Conservation (phyloP, 108 stramenopile species). For the Nannochloropsis granulata region DNA sequence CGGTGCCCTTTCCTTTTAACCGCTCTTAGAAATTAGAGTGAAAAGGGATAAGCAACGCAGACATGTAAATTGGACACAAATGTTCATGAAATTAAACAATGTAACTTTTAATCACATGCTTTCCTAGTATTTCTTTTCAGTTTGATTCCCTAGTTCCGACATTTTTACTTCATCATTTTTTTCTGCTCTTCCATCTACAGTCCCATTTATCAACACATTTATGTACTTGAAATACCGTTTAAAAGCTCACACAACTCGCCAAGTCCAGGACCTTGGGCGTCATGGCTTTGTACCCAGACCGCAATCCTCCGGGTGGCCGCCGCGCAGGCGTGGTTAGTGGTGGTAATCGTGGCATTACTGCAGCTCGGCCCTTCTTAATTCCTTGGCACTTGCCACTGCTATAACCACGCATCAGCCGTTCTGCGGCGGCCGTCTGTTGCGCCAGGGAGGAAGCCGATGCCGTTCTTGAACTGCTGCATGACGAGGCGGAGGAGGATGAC, state of each 20-base stretch:
- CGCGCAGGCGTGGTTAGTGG: too few species aligned
- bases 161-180: background rate
- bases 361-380: too few species aligned
- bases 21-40: background rate
- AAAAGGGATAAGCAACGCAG: background rate
- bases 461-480: background rate
- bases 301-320: background rate
- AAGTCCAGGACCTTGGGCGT: background rate
- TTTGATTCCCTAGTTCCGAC: background rate
- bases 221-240: background rate
- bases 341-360: too few species aligned
- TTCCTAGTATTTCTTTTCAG: background rate
- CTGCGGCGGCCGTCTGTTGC: background rate
- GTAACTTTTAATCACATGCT: background rate
- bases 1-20: background rate
- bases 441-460: background rate
- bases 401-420: background rate
- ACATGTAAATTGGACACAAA: background rate
- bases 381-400: background rate
- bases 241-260: background rate
- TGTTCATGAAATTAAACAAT: too few species aligned
- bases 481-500: background rate
- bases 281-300: background rate
- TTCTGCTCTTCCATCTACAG: background rate
- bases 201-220: too few species aligned